Conservation (phyloP, 106 monocot species). For the Dendrobium chrysotoxum region DNA sequence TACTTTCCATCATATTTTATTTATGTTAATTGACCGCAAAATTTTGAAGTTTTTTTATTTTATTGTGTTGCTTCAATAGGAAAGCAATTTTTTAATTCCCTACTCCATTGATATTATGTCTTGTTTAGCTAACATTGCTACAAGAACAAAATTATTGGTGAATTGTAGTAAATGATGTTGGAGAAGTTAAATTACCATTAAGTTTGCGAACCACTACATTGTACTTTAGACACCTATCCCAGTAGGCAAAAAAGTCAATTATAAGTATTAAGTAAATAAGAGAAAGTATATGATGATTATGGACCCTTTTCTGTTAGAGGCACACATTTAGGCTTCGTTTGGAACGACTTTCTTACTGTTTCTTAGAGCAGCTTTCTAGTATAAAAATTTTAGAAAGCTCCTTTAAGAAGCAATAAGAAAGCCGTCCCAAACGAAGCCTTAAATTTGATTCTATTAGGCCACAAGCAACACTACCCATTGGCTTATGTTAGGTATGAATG, state of each 20-base stretch:
- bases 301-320: too few relatives aligned
- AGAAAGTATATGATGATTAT: background rate
- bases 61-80: background rate
- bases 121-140: background rate
- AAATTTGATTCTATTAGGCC: background rate
- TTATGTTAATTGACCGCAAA: background rate
- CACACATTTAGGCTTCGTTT: background rate
- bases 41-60: background rate
- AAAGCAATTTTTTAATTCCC: background rate
- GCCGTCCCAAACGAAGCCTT: too few relatives aligned
- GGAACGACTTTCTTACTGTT: too few relatives aligned
- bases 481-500: background rate
- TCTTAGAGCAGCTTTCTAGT: too few relatives aligned
- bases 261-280: background rate
- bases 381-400: too few relatives aligned
- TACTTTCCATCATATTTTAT: slow-evolving; percentile 13
- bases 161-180: background rate
- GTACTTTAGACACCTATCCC: background rate
- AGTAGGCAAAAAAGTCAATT: background rate
- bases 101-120: background rate
- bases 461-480: background rate
- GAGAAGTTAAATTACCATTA: background rate
- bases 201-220: background rate
- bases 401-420: too few relatives aligned
- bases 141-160: background rate